Evolutionary conservation across 768 basidiomycete genomes (phyloP).

Genomic region (Suillus paluster): DNA sequence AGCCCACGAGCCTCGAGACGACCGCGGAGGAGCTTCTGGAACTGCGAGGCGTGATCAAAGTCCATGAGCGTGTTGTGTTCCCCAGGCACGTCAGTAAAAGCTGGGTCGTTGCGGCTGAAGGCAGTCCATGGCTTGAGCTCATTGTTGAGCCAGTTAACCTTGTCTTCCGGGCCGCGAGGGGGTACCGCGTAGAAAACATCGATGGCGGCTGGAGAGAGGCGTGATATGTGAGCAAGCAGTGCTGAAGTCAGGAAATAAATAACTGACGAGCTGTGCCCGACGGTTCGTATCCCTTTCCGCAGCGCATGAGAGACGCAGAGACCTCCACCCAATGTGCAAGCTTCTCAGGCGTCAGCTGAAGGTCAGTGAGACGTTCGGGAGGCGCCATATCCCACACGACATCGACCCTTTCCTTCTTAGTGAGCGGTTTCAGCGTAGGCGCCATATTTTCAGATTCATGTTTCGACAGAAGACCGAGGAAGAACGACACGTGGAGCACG

Average conservation of each 20-base stretch:
- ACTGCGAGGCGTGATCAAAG: conserved; percentile 33
- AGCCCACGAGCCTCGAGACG: conserved; percentile 31
- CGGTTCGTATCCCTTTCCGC: conserved; percentile 32
- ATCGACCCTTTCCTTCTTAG: conserved; percentile 28
- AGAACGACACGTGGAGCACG: conserved; percentile 44
- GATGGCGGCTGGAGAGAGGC: conserved; percentile 16
- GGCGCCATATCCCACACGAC: conserved; percentile 31
- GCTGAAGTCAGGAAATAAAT: neutral
- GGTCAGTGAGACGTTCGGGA: conserved; percentile 31
- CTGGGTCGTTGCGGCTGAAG: conserved; percentile 26
- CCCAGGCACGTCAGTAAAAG: conserved; percentile 31
- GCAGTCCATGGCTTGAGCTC: conserved; percentile 31
- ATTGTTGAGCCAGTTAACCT: conserved; percentile 33
- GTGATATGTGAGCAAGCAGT: conserved; percentile 4
- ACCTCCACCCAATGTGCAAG: conserved; percentile 35
- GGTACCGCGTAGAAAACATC: conserved; percentile 34
- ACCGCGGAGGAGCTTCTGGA: conserved; percentile 33
- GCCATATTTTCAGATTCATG: conserved; percentile 26
- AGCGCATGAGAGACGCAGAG: conserved; percentile 33
- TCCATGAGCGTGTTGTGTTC: conserved; percentile 37
- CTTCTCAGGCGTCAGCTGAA: conserved; percentile 29
- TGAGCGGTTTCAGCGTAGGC: conserved; percentile 21
- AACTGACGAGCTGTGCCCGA: conserved; percentile 29
- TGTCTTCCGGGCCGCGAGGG: conserved; percentile 24
- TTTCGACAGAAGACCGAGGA: conserved; percentile 41